Conservation (phyloP, 2,329 filamentous ascomycete genomes). For the Exutisphaerella laricina region DNA sequence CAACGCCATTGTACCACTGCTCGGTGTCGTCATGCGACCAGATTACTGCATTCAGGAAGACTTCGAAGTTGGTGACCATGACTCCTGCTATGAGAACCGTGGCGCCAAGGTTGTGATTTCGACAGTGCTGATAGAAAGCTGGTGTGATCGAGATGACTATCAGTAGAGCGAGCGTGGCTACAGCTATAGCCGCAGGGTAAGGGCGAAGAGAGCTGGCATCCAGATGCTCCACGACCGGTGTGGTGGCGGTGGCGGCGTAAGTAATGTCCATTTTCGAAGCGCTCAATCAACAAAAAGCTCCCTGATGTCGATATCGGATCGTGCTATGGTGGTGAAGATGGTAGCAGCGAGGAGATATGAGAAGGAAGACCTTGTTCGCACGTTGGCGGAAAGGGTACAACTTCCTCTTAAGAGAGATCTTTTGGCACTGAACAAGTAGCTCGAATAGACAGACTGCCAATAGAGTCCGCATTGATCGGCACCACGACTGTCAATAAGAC, state of each 20-base stretch:
- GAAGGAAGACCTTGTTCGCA: slow-evolving; percentile 12
- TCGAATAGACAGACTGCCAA: slow-evolving; percentile 23
- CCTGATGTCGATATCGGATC: slow-evolving; percentile 7
- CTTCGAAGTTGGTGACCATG: slow-evolving; percentile 51
- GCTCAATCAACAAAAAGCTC: background rate
- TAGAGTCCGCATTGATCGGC: slow-evolving; percentile 23
- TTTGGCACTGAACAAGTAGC: slow-evolving; percentile 2
- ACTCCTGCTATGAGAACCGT: slow-evolving; percentile 53
- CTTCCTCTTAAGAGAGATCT: slow-evolving; percentile 1
- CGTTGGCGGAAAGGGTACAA: background rate
- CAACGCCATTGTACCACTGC: slow-evolving; percentile 53
- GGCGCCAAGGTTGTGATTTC: slow-evolving; percentile 56
- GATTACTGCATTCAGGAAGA: slow-evolving; percentile 57
- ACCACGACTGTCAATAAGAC: slow-evolving; percentile 25
- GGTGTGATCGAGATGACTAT: slow-evolving; percentile 50
- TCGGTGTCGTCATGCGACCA: slow-evolving; percentile 56
- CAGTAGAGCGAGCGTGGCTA: slow-evolving; percentile 48
- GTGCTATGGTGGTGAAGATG: slow-evolving; percentile 11
- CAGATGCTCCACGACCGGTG: no score
- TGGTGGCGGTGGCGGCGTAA: background rate
- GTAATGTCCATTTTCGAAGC: background rate
- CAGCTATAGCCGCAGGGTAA: slow-evolving; percentile 35
- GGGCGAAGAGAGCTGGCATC: slow-evolving; percentile 2
- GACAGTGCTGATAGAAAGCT: slow-evolving; percentile 56
- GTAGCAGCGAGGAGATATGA: slow-evolving; percentile 13